Evolutionary conservation across 306 rosid genomes (phyloP).

Genomic region (Urtica urens): DNA sequence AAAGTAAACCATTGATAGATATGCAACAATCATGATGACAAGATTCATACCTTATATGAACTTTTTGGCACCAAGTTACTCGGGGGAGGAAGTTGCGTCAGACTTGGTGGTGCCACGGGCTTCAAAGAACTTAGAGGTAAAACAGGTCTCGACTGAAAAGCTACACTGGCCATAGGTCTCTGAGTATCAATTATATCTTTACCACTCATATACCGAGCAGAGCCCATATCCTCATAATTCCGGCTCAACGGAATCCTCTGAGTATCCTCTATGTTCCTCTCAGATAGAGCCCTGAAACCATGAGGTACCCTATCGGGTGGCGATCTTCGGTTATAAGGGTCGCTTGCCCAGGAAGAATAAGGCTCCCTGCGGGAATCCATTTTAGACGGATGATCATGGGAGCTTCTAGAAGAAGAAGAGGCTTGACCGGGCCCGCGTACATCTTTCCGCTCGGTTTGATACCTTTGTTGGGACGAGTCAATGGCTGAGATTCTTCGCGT

Average conservation of each 20-base stretch:
- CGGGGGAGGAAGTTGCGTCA: slow-evolving; percentile 52
- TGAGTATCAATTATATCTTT: slow-evolving; percentile 47
- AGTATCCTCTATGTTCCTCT: slow-evolving; percentile 23
- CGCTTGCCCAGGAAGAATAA: slow-evolving; percentile 69
- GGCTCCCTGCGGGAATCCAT: slow-evolving; percentile 56
- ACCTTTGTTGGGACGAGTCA: slow-evolving; percentile 24
- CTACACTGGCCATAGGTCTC: slow-evolving; percentile 36
- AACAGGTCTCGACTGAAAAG: slow-evolving; percentile 37
- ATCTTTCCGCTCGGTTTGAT: slow-evolving; percentile 45
- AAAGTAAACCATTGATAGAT: neutral
- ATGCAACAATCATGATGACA: neutral
- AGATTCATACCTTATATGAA: slow-evolving; percentile 38
- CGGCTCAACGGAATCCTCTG: slow-evolving; percentile 44
- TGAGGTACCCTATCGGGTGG: slow-evolving; percentile 28
- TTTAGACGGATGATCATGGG: slow-evolving; percentile 46
- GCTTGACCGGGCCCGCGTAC: slow-evolving; percentile 26
- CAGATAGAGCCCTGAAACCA: slow-evolving; percentile 28
- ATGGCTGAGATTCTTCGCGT: slow-evolving; percentile 12
- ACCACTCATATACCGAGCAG: slow-evolving; percentile 36
- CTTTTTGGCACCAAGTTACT: slow-evolving; percentile 38
- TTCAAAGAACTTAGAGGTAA: slow-evolving; percentile 49
- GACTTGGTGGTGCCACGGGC: slow-evolving; percentile 39
- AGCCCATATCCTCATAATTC: slow-evolving; percentile 43
- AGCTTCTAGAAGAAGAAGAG: slow-evolving; percentile 56
- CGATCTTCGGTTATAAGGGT: slow-evolving; percentile 52